A percentile compares a stretch with the other conserved stretches of the same genome.
phyloP scores from a whole-genome alignment of 768 basidiomycete species.

The Leucocoprinus birnbaumii region DNA sequence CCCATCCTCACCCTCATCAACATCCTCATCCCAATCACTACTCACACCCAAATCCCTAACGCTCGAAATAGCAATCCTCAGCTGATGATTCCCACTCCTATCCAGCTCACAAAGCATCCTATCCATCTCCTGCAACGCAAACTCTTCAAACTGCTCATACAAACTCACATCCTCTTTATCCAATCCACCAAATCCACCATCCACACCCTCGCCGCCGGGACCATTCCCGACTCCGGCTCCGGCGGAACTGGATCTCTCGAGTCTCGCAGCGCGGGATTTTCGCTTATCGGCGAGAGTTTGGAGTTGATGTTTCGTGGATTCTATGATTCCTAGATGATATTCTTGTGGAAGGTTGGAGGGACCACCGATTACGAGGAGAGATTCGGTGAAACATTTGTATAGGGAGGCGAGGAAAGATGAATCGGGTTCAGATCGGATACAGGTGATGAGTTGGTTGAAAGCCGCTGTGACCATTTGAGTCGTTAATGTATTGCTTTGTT shows the following conservation, averaged over 20 bases:
- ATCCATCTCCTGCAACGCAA: conserved; percentile 76
- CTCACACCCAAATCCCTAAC: conserved; percentile 66
- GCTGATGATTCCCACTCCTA: conserved; percentile 41
- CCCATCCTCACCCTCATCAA: conserved; percentile 21
- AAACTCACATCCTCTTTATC: conserved; percentile 70
- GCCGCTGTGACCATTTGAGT: conserved; percentile 67
- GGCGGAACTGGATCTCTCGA: too few relatives aligned
- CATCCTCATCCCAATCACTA: conserved; percentile 43
- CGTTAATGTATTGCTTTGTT: conserved; percentile 61
- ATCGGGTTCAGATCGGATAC: conserved; percentile 67
- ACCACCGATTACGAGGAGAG: conserved; percentile 56
- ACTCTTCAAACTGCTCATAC: conserved; percentile 82
- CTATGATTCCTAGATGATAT: conserved; percentile 51
- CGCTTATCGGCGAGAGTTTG: conserved; percentile 67
- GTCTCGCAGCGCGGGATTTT: conserved; percentile 43
- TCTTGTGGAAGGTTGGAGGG: conserved; percentile 49
- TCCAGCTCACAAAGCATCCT: conserved; percentile 60
- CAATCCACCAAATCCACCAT: conserved; percentile 37
- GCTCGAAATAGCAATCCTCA: conserved; percentile 68
- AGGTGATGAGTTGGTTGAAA: conserved; percentile 60
- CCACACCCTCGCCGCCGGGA: too few relatives aligned
- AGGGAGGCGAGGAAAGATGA: conserved; percentile 75
- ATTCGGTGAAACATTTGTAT: conserved; percentile 68
- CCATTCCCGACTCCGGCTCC: too few relatives aligned
- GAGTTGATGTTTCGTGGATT: conserved; percentile 72